Conservation (phyloP, 805 yeast species). For the Teunomyces cretensis region DNA sequence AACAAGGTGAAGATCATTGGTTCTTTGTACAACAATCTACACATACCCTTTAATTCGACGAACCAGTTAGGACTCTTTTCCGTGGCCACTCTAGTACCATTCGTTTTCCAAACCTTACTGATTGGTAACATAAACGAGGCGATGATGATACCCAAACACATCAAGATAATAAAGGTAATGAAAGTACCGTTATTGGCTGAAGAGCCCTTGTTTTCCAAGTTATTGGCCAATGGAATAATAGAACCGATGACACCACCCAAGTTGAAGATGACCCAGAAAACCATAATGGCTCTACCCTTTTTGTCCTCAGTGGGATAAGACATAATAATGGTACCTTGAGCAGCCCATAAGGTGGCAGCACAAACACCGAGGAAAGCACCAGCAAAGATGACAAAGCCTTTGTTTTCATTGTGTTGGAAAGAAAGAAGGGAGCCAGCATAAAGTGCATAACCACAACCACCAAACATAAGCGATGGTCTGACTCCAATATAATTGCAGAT, state of each 20-base stretch:
- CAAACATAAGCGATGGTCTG: slow-evolving; percentile 44
- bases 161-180: slow-evolving; percentile 53
- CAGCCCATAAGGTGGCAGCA: slow-evolving; percentile 59
- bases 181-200: slow-evolving; percentile 49
- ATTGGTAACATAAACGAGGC: slow-evolving; percentile 50
- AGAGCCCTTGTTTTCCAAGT: slow-evolving; percentile 37
- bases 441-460: slow-evolving; percentile 56
- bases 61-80: slow-evolving; percentile 46
- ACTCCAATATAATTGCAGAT: slow-evolving; percentile 52
- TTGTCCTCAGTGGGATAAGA: slow-evolving; percentile 53
- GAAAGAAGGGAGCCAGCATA: slow-evolving; percentile 53
- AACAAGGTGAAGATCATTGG: slow-evolving; percentile 50
- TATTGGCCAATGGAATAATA: slow-evolving; percentile 56
- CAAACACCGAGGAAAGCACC: slow-evolving; percentile 59
- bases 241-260: slow-evolving; percentile 63
- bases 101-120: slow-evolving; percentile 47
- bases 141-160: slow-evolving; percentile 45
- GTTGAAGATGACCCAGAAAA: slow-evolving; percentile 62
- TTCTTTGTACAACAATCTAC: slow-evolving; percentile 35
- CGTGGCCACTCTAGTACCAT: slow-evolving; percentile 48
- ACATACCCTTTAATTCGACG: slow-evolving; percentile 44
- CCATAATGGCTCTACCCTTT: slow-evolving; percentile 55
- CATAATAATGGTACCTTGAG: slow-evolving; percentile 57
- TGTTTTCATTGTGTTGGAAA: slow-evolving; percentile 45
- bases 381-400: slow-evolving; percentile 53